A percentile compares a stretch with the other conserved stretches of the same genome.
Evolutionary conservation across 331 rosid genomes (phyloP).

Genomic region (Pyracantha coccinea): DNA sequence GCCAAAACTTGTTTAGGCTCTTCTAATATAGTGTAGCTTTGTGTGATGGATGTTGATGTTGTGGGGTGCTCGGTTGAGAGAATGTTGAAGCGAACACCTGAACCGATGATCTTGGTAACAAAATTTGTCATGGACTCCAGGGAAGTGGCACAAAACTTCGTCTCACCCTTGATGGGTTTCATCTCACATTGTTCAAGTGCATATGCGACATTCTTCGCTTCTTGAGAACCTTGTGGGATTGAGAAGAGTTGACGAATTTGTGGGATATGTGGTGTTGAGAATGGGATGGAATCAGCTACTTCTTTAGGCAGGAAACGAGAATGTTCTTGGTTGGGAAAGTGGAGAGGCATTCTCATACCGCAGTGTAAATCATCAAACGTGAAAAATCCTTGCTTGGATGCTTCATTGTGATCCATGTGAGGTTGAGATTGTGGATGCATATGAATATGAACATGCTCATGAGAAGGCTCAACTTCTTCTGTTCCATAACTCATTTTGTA

Average conservation of each 20-base stretch:
- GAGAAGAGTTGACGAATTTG: conserved; percentile 51
- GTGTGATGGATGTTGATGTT: conserved; percentile 21
- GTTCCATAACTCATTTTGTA: neutral
- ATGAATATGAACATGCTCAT: neutral
- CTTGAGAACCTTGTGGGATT: conserved; percentile 31
- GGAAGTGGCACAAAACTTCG: conserved; percentile 43
- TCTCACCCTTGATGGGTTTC: conserved; percentile 38
- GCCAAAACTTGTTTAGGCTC: conserved; percentile 31
- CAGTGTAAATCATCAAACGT: conserved; percentile 25
- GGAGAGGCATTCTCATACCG: conserved; percentile 40
- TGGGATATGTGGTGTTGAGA: conserved; percentile 38
- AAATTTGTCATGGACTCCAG: conserved; percentile 49
- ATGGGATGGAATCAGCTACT: conserved; percentile 47
- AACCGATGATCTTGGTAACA: conserved; percentile 22
- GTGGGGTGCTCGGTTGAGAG: conserved; percentile 35
- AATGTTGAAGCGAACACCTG: conserved; percentile 5
- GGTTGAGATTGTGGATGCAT: neutral
- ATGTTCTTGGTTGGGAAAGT: conserved; percentile 33
- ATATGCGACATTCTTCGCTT: conserved; percentile 25
- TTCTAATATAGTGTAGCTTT: conserved; percentile 30
- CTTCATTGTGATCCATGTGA: neutral
- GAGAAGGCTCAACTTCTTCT: neutral
- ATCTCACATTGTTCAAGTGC: conserved; percentile 36
- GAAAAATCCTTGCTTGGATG: conserved; percentile 17
- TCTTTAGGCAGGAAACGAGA: conserved; percentile 29